Evolutionary conservation across 2,329 filamentous ascomycete genomes (phyloP).

Genomic region (Colletotrichum sansevieriae): DNA sequence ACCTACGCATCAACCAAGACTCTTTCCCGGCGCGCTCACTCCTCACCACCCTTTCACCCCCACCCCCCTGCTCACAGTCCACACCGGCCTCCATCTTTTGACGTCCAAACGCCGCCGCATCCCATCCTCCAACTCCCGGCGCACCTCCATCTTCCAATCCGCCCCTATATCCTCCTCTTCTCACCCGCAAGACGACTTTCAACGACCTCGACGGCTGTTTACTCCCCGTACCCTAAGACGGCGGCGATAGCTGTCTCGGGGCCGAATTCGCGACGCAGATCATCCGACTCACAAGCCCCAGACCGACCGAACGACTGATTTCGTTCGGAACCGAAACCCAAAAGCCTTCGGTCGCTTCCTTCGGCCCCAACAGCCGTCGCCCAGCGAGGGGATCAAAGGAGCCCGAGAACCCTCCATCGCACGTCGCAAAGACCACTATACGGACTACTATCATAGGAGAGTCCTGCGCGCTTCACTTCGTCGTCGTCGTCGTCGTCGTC

Average conservation of each 20-base stretch:
- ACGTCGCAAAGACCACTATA: not conserved
- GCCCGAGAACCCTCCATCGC: not conserved
- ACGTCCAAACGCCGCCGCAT: conserved; percentile 35
- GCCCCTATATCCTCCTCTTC: not conserved
- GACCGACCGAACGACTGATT: not conserved
- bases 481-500: not conserved
- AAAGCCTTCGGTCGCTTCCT: conserved; percentile 14
- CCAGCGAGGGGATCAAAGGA: conserved; percentile 11
- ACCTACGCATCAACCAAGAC: conserved; percentile 12
- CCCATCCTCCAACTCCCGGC: conserved; percentile 32
- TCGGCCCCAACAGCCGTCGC: conserved; percentile 35
- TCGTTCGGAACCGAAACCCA: conserved; percentile 15
- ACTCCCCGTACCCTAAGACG: conserved; percentile 30
- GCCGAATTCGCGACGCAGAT: conserved; percentile 37
- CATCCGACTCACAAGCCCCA: not conserved
- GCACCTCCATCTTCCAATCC: conserved; percentile 22
- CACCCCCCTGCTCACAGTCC: conserved; percentile 25
- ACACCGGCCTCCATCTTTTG: conserved; percentile 39
- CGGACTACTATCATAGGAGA: not conserved
- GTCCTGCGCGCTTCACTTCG: not conserved
- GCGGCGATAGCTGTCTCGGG: conserved; percentile 40
- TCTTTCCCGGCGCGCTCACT: conserved; percentile 23
- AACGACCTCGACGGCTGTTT: conserved; percentile 21
- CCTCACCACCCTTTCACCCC: conserved; percentile 23
- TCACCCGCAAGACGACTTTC: conserved; percentile 2